Percentiles rank a stretch among this genome's conserved stretches.
These are phyloP conservation scores for Clitoria ternatea DNA, from an alignment of 306 rosid species.

Conservation along the genomic window DNA sequence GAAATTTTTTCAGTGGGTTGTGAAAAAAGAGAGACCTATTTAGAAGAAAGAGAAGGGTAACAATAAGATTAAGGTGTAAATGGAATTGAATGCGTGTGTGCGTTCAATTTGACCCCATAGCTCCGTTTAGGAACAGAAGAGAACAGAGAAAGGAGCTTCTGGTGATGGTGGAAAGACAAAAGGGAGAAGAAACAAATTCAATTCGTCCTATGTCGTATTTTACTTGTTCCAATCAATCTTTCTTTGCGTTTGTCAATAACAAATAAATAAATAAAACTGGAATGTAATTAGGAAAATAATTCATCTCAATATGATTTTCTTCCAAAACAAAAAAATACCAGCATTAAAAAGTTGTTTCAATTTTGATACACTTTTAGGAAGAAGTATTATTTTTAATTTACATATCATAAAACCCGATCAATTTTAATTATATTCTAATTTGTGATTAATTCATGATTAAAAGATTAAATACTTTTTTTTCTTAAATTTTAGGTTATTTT, in stretches of 20 bases:
- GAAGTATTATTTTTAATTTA: too few species aligned
- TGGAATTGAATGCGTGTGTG: conserved; percentile 1
- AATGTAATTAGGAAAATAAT: not conserved
- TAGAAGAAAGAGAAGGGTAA: conserved; percentile 28
- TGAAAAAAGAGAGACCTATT: conserved; percentile 36
- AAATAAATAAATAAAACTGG: not conserved
- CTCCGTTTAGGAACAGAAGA: conserved; percentile 14
- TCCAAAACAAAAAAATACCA: too few species aligned
- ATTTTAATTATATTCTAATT: too few species aligned
- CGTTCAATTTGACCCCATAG: conserved; percentile 30
- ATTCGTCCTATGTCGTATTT: conserved; percentile 17
- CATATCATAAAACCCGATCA: too few species aligned
- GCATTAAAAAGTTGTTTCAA: too few species aligned
- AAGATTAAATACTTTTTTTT: too few species aligned
- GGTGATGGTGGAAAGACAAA: conserved; percentile 26
- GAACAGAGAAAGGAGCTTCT: conserved; percentile 27
- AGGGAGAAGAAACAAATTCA: conserved; percentile 11
- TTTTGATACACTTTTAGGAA: too few species aligned
- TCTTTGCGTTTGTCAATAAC: conserved; percentile 1
- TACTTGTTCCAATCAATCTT: conserved; percentile 39
- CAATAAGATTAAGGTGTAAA: not conserved
- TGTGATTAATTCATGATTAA: too few species aligned
- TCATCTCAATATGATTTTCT: not conserved
- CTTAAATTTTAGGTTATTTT: too few species aligned
- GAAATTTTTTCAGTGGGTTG: conserved; percentile 26